Conservation (phyloP, 495 filamentous ascomycete genomes). For the Penicillium chermesinum region DNA sequence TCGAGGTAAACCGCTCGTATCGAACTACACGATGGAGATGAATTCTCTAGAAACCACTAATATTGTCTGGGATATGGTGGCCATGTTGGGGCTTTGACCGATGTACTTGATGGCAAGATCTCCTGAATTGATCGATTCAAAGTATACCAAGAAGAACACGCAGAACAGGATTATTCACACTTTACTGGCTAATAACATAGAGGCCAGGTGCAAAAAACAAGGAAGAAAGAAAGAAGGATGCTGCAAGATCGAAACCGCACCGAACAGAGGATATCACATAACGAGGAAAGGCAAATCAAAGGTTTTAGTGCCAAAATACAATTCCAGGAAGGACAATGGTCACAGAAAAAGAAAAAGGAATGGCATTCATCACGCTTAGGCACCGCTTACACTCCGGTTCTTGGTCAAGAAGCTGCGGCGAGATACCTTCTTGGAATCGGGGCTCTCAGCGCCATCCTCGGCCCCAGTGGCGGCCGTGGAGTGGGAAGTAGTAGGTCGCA, state of each 20-base stretch:
- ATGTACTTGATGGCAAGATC: too few species aligned
- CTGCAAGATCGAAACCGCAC: slow-evolving; percentile 2
- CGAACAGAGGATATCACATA: slow-evolving; percentile 18
- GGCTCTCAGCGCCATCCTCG: slow-evolving; percentile 46
- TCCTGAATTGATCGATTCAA: too few species aligned
- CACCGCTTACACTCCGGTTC: slow-evolving; percentile 40
- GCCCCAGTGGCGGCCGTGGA: slow-evolving; percentile 26
- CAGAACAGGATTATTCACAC: background rate
- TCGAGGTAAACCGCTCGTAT: too few species aligned
- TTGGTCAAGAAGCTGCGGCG: slow-evolving; percentile 55
- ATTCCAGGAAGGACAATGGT: slow-evolving; percentile 3
- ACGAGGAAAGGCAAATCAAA: slow-evolving; percentile 3
- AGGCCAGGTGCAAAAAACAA: background rate
- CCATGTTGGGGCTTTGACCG: too few species aligned
- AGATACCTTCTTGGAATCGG: slow-evolving; percentile 43
- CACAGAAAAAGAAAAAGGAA: slow-evolving; percentile 5
- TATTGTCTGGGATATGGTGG: too few species aligned
- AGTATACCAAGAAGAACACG: too few species aligned
- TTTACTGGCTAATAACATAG: too few species aligned
- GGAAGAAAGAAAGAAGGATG: background rate
- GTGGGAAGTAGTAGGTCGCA: slow-evolving; percentile 37
- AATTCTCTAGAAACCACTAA: too few species aligned
- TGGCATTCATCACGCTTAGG: slow-evolving; percentile 10
- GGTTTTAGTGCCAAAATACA: background rate
- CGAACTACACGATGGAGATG: too few species aligned